These are phyloP conservation scores for Boletus chippewaensis DNA, from an alignment of 1,284 basidiomycete genomes.

Conservation along the genomic window DNA sequence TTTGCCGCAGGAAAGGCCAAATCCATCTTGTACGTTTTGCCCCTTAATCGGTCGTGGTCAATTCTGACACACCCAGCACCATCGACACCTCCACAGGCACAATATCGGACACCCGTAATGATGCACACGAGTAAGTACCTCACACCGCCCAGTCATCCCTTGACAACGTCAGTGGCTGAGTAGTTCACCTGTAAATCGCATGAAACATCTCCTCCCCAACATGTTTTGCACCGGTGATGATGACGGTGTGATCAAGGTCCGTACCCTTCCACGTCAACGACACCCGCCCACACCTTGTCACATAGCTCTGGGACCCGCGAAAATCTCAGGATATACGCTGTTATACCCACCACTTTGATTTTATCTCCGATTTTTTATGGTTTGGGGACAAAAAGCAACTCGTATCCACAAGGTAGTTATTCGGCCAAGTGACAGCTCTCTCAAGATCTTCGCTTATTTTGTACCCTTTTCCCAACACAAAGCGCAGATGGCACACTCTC, in stretches of 20 bases:
- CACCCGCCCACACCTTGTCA: not conserved
- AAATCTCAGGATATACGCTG: conserved; percentile 55
- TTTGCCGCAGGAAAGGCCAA: conserved; percentile 85
- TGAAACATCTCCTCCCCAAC: conserved; percentile 62
- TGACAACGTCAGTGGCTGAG: conserved; percentile 34
- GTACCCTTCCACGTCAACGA: conserved; percentile 14
- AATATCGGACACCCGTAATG: conserved; percentile 53
- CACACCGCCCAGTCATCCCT: conserved; percentile 15
- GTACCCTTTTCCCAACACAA: conserved; percentile 3
- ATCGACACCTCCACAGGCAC: conserved; percentile 65
- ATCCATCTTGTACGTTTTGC: conserved; percentile 61
- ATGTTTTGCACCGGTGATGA: conserved; percentile 86
- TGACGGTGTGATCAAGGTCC: conserved; percentile 86
- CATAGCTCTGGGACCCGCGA: conserved; percentile 84
- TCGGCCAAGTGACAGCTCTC: not conserved
- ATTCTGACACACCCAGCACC: conserved; percentile 39
- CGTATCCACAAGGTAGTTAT: conserved; percentile 72
- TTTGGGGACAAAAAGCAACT: conserved; percentile 80
- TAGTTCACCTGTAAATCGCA: conserved; percentile 81
- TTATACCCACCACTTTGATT: conserved; percentile 90
- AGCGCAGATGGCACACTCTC: conserved; percentile 91
- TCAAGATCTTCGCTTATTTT: not conserved
- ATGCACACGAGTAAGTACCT: conserved; percentile 73
- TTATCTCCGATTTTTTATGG: conserved; percentile 91
- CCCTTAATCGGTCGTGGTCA: conserved; percentile 1